Conservation (phyloP, 106 monocot genomes). For the Dendrobium chrysotoxum region DNA sequence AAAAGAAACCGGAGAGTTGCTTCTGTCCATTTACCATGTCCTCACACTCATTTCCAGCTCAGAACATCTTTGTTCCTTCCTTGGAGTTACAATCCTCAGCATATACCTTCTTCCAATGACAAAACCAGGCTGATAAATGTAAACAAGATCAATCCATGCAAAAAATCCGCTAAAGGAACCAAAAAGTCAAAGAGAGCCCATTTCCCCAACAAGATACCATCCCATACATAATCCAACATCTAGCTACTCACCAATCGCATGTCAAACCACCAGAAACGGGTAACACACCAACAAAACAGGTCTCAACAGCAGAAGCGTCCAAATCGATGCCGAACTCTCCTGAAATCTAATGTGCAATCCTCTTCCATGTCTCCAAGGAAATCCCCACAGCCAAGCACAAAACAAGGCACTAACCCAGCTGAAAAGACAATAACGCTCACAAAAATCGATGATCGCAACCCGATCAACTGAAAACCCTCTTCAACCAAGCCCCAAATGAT, state of each 20-base stretch:
- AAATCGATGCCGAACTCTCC: background rate
- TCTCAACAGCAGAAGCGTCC: background rate
- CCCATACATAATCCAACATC: background rate
- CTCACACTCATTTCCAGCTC: conserved; percentile 9
- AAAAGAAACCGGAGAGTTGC: background rate
- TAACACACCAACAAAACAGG: background rate
- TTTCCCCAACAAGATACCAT: too few species aligned
- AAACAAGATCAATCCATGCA: background rate
- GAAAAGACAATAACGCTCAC: background rate
- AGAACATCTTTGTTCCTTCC: background rate
- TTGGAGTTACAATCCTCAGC: background rate
- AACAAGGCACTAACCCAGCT: background rate
- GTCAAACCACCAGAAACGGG: background rate
- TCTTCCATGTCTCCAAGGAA: background rate
- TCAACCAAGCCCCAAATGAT: background rate
- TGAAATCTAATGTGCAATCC: conserved; percentile 1
- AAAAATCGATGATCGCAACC: background rate
- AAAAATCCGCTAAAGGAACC: too few species aligned
- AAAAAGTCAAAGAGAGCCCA: too few species aligned
- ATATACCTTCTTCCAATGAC: background rate
- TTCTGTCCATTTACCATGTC: conserved; percentile 6
- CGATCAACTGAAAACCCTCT: background rate
- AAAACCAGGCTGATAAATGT: background rate
- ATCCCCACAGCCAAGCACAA: too few species aligned
- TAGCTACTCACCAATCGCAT: background rate